Evolutionary conservation across 192 early-diverging fungal genomes (phyloP), one percentile per base, ranked within the genome.

Genomic region (Rhizoclosmatium sp.): DNA sequence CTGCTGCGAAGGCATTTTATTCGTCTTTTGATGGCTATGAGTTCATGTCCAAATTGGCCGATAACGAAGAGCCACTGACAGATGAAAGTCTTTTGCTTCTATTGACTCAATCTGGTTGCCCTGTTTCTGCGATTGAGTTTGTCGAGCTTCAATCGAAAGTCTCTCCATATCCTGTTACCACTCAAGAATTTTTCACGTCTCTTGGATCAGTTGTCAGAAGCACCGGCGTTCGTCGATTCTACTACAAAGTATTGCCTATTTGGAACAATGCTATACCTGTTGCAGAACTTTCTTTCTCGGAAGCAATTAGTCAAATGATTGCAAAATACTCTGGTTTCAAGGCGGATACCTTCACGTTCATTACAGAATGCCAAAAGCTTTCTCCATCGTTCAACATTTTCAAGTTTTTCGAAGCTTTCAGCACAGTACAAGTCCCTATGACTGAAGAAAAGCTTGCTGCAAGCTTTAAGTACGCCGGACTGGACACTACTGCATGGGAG

Each of bases 321-420:
- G 39, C 10, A 12, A 65, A 54, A 2, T 65, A 72, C 49, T 31
- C 71, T 10, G 71, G 47, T 31, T 70, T 71, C 42, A 72, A 61
- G 16, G 60, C 70, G 2, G 61, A 80, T 44, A 16, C 56, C 14
- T 80, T 71, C 42, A 70, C 12, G 2, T 74, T 80, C 41, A 80
- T 71, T 44, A 49, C 47, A 12, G 59, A 80, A 49, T 62, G 61
- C 69, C 42, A 73, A 41, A 54, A 65, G 31, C 1, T 65, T 3
- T 73, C 61, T 47, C 78, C 78, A 2, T n/a, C 44, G 3, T 80
- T 80, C 42, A 42, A 59, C 62, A 41, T 80, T n/a, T 47, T 10
- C 70, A 72, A 64, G 47, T 80, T 73, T 45, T 65, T 80, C 7
- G 70, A 80, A n/a, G 59, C 68, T 16, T 65, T 61, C n/a, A 48